These are phyloP conservation scores for Plasmodium coatneyi DNA, from an alignment of 169 alveolate genomes.

Conservation along the genomic window DNA sequence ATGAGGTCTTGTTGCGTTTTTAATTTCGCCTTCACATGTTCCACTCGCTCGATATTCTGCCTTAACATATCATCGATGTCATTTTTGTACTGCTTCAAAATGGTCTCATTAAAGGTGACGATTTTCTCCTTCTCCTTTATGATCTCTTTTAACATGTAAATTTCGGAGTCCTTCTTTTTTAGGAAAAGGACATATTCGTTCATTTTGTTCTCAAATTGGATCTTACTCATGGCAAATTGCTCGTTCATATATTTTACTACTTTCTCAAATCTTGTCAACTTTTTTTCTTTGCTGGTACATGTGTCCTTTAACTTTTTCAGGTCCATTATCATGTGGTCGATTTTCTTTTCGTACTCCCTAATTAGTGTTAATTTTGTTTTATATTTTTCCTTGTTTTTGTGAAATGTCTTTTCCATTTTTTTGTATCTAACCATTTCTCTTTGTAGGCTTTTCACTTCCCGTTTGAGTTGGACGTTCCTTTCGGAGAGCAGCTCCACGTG, in stretches of 20 bases:
- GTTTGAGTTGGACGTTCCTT: conserved; percentile 4
- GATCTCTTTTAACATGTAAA: conserved; percentile 63
- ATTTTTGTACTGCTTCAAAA: conserved; percentile 59
- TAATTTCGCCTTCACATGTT: conserved; percentile 36
- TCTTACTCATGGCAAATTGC: conserved; percentile 52
- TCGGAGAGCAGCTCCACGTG: not conserved
- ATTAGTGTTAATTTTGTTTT: conserved; percentile 30
- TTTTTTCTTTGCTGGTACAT: conserved; percentile 38
- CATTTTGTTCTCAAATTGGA: conserved; percentile 73
- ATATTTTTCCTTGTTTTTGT: conserved; percentile 40
- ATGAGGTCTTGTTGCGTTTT: conserved; percentile 33
- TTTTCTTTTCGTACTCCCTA: conserved; percentile 60
- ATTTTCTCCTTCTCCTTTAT: conserved; percentile 64
- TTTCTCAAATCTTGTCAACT: conserved; percentile 33
- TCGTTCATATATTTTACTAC: conserved; percentile 65
- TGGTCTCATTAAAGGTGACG: conserved; percentile 43
- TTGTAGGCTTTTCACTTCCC: conserved; percentile 29
- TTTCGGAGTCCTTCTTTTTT: conserved; percentile 70
- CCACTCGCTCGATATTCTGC: conserved; percentile 47
- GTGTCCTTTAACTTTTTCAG: conserved; percentile 41
- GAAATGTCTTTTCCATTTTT: conserved; percentile 33
- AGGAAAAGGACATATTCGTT: conserved; percentile 59
- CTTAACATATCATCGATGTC: conserved; percentile 67
- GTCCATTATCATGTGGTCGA: conserved; percentile 44
- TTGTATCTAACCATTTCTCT: conserved; percentile 30